A percentile compares a stretch with the other conserved stretches of the same genome.
Conservation (phyloP, 345 rosid genomes). For the Noccaea bulbosa region DNA sequence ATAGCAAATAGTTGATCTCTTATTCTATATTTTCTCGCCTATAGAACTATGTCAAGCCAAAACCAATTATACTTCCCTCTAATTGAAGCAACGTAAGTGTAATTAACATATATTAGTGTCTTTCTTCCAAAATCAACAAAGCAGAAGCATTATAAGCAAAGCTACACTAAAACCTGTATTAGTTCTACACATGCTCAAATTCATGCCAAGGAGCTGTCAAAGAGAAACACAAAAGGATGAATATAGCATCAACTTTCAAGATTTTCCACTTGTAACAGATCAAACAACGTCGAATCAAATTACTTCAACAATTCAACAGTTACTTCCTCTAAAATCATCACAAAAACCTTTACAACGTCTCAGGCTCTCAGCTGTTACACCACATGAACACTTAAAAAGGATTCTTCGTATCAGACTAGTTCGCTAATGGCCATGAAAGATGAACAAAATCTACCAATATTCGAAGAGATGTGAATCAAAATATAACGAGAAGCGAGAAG, state of each 20-base stretch:
- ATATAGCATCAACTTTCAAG: not conserved
- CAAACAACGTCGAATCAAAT: not conserved
- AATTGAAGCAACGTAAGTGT: not conserved
- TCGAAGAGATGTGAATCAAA: conserved; percentile 42
- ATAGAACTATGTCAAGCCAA: not conserved
- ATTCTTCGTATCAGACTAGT: not conserved
- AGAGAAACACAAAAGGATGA: not conserved
- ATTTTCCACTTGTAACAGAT: not conserved
- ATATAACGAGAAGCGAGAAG: conserved; percentile 91
- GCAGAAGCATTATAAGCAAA: not conserved
- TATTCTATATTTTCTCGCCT: not conserved
- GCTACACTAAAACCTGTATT: not conserved
- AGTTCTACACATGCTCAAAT: not conserved
- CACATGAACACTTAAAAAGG: not conserved
- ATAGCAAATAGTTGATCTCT: not conserved
- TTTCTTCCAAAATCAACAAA: not conserved
- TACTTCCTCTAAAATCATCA: not conserved
- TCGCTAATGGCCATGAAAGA: conserved; percentile 3
- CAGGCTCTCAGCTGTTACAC: conserved; percentile 29
- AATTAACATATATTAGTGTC: not conserved
- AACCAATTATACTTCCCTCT: not conserved
- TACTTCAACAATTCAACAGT: not conserved
- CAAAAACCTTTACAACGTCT: conserved; percentile 28
- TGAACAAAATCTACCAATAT: conserved; percentile 11
- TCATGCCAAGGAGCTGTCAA: conserved; percentile 2